A percentile compares a stretch with the other conserved stretches of the same genome.
Evolutionary conservation across 805 yeast genomes (phyloP).

Genomic region (Wickerhamomyces strasburgensis): DNA sequence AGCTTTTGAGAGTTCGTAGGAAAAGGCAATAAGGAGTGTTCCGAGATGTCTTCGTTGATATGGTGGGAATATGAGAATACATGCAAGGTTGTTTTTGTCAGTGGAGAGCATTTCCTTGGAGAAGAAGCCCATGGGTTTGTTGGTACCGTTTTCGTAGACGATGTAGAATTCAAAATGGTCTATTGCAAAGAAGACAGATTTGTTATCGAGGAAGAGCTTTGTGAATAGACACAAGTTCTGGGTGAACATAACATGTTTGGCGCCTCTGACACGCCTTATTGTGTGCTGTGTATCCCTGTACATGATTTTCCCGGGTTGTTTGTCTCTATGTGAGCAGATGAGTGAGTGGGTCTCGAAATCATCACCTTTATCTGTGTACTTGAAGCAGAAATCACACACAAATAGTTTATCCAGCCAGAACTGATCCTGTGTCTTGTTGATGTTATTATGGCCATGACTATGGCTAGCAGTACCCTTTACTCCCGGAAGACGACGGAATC

Average conservation of each 20-base stretch:
- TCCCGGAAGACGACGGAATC: conserved; percentile 37
- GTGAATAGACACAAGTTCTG: conserved; percentile 84
- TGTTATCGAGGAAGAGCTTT: conserved; percentile 82
- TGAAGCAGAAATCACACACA: conserved; percentile 82
- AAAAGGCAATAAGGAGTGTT: conserved; percentile 72
- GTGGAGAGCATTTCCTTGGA: conserved; percentile 78
- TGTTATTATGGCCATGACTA: no score
- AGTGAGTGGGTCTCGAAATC: conserved; percentile 47
- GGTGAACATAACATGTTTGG: conserved; percentile 58
- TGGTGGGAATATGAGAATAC: conserved; percentile 89
- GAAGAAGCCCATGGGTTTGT: conserved; percentile 81
- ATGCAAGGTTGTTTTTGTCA: conserved; percentile 82
- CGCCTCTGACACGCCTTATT: conserved; percentile 67
- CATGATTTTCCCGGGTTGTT: conserved; percentile 61
- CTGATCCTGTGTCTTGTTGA: conserved; percentile 15
- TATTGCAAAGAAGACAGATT: conserved; percentile 77
- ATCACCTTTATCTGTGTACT: conserved; percentile 51
- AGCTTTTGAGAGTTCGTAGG: conserved; percentile 67
- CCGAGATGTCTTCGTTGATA: conserved; percentile 80
- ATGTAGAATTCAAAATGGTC: conserved; percentile 79
- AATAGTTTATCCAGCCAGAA: conserved; percentile 57
- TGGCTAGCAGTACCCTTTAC: no score
- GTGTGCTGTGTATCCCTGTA: conserved; percentile 53
- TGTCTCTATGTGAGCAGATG: conserved; percentile 38
- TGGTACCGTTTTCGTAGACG: conserved; percentile 46